Evolutionary conservation across 345 rosid species (phyloP), one percentile per base, ranked within the genome.

Genomic region (Boechera retrofracta): DNA sequence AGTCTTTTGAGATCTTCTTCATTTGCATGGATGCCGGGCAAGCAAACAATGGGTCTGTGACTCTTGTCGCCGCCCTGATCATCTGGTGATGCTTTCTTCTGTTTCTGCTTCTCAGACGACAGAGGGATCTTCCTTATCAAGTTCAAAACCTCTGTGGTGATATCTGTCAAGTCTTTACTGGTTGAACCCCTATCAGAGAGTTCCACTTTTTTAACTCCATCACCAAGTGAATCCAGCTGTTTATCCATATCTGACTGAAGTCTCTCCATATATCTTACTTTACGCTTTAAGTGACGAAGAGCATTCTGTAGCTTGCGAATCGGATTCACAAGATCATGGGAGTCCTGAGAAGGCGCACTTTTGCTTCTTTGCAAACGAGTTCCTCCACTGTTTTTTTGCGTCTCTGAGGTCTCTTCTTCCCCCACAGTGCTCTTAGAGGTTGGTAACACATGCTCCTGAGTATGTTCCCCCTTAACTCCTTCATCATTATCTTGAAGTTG

Each of bases 21-120:
- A 13, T 28, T 10, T 1, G 33, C 56, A 15, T 60, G 79, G 36
- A 84, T 56, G 3, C 49, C 75, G 0, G 77, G 86, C 57, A 81
- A 35, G 80, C 64, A 77, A 0, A 10, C 49, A 32, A 71, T 66
- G 0, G 39, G 77, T 18, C 21, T 18, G 21, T 18, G 21, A 18
- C 21, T 36, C 8, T 1, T 36, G 39, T 36, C 39, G 2, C 18
- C 51, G 7, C 13, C 51, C 6, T 9, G 18, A 45, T 13, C n/a
- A 45, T 5, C 51, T 5, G 7, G 0, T 45, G 18, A 15, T 15
- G 18, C 18, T 45, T 13, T 15, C 51, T 45, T 45, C 18, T 5
- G 12, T 45, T 45, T 45, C 51, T 45, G 51, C 51, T 5, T 45
- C 51, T 45, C 51, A 45, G 51, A 15, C 1, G 18, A 13, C 18